Evolutionary conservation across 2,329 filamentous ascomycete species (phyloP).

Genomic region (Madurella fahalii): DNA sequence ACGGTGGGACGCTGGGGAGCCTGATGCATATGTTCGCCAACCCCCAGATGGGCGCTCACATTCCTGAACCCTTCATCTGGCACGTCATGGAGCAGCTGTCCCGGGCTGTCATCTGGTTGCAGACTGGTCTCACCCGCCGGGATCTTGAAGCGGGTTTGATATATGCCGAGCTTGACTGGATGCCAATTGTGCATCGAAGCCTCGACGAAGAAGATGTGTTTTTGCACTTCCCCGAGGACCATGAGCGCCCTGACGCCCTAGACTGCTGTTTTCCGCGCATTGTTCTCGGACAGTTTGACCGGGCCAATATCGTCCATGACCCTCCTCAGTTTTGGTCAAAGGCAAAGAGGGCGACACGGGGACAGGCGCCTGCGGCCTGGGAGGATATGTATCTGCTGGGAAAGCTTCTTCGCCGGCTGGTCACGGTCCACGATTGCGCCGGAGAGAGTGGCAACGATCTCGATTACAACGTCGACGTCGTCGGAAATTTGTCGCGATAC

Average conservation of each 20-base stretch:
- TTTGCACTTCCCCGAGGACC: conserved; percentile 11
- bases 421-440: neutral
- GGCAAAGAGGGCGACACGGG: neutral
- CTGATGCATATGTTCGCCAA: conserved; percentile 11
- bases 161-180: neutral
- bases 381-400: conserved; percentile 12
- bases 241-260: neutral
- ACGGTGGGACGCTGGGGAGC: conserved; percentile 13
- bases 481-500: neutral
- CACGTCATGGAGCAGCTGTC: conserved; percentile 18
- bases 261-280: conserved; percentile 11
- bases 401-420: conserved; percentile 4
- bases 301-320: neutral
- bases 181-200: conserved; percentile 7
- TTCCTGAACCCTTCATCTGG: conserved; percentile 21
- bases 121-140: neutral
- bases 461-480: neutral
- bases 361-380: neutral
- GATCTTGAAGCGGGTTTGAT: neutral
- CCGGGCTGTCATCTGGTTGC: conserved; percentile 13
- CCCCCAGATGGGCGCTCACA: neutral
- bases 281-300: conserved; percentile 13
- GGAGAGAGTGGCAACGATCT: neutral
- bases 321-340: neutral
- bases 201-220: conserved; percentile 9